Conservation (phyloP, 2,329 filamentous ascomycete species). For the Cladosporium sp. region DNA sequence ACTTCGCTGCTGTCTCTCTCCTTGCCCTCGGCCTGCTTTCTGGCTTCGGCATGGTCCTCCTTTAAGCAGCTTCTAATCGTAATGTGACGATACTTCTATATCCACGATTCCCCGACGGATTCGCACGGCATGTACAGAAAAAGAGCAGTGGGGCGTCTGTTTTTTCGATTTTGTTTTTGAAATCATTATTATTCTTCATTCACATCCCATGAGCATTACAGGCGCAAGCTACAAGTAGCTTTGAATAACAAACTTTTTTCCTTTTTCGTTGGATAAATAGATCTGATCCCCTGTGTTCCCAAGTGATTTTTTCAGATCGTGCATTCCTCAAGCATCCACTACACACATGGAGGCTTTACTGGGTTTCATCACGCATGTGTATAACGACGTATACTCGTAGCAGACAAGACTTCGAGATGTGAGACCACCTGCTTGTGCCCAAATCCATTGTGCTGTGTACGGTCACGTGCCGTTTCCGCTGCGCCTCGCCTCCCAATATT, state of each 20-base stretch:
- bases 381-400: too few relatives aligned
- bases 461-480: too few relatives aligned
- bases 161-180: background rate
- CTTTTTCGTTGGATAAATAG: too few relatives aligned
- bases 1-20: conserved; percentile 20
- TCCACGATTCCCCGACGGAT: background rate
- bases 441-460: too few relatives aligned
- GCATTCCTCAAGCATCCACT: too few relatives aligned
- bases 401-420: too few relatives aligned
- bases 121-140: background rate
- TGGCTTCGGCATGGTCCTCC: conserved; percentile 30
- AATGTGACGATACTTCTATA: background rate
- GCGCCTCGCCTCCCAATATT: too few relatives aligned
- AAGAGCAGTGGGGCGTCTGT: background rate
- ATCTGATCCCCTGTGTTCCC: too few relatives aligned
- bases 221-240: background rate
- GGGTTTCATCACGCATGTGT: too few relatives aligned
- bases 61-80: conserved; percentile 19
- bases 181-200: background rate
- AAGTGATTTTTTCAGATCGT: too few relatives aligned
- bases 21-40: conserved; percentile 24
- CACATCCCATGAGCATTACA: background rate
- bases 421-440: too few relatives aligned
- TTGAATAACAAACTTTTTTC: background rate
- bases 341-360: too few relatives aligned